These are phyloP conservation scores for Trapa incisa DNA, from an alignment of 345 rosid species.

Conservation along the genomic window DNA sequence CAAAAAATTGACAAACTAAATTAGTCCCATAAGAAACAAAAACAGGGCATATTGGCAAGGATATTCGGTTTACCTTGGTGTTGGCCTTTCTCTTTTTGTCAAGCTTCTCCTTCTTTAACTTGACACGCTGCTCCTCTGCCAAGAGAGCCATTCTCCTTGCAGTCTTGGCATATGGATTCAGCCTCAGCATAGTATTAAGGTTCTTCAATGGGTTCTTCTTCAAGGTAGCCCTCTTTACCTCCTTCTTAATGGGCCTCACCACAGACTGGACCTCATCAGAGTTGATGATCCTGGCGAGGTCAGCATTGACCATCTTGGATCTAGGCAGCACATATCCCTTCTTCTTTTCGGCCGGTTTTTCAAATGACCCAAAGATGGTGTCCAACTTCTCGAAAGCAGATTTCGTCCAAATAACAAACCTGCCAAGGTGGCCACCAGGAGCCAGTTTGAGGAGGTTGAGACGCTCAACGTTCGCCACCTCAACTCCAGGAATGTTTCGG, in stretches of 20 bases:
- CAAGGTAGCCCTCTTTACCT: conserved; percentile 53
- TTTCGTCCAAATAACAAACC: conserved; percentile 91
- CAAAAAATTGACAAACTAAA: no score
- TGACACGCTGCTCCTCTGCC: conserved; percentile 86
- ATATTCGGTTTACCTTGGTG: conserved; percentile 44
- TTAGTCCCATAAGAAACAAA: neutral
- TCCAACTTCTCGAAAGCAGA: conserved; percentile 94
- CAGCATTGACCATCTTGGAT: conserved; percentile 93
- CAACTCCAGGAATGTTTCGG: conserved; percentile 89
- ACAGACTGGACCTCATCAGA: conserved; percentile 93
- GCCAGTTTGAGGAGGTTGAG: conserved; percentile 75
- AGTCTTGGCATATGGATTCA: conserved; percentile 93
- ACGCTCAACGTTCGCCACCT: conserved; percentile 74
- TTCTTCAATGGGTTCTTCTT: conserved; percentile 98
- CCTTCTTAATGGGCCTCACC: conserved; percentile 68
- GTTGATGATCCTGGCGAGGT: conserved; percentile 79
- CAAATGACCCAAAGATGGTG: conserved; percentile 73
- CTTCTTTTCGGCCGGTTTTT: conserved; percentile 75
- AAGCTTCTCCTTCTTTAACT: conserved; percentile 95
- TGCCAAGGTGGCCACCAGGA: conserved; percentile 94
- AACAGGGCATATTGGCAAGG: no score
- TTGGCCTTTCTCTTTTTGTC: conserved; percentile 64
- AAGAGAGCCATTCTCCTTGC: conserved; percentile 86
- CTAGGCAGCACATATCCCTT: conserved; percentile 81
- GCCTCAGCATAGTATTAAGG: conserved; percentile 59